These are phyloP conservation scores for Cyberlindnera japonica DNA, from an alignment of 805 yeast genomes.

Conservation along the genomic window DNA sequence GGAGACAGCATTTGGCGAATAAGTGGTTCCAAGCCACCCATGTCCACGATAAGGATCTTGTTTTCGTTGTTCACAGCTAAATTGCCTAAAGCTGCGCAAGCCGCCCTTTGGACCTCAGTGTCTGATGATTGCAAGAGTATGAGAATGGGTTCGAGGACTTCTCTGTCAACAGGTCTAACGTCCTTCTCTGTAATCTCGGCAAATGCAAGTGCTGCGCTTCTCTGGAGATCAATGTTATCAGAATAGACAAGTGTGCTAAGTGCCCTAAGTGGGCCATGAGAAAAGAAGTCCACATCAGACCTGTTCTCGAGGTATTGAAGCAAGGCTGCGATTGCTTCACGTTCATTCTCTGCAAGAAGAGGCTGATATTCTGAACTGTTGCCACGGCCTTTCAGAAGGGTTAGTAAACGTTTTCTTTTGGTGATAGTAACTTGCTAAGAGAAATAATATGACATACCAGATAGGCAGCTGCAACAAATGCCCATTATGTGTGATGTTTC, in stretches of 20 bases:
- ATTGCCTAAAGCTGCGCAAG: conserved; percentile 98
- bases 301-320: conserved; percentile 86
- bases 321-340: conserved; percentile 91
- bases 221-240: conserved; percentile 89
- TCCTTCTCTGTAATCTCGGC: conserved; percentile 98
- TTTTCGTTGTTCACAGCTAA: conserved; percentile 95
- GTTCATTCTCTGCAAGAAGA: conserved; percentile 87
- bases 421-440: conserved; percentile 9
- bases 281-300: conserved; percentile 86
- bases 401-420: too few relatives aligned
- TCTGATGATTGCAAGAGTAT: conserved; percentile 83
- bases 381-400: conserved; percentile 9
- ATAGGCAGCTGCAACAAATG: conserved; percentile 23
- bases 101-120: conserved; percentile 95
- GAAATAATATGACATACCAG: conserved; percentile 10
- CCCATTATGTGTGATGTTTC: conserved; percentile 13
- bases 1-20: conserved; percentile 97
- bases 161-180: conserved; percentile 84
- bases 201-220: conserved; percentile 97
- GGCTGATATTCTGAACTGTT: conserved; percentile 54
- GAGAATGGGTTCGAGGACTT: conserved; percentile 89
- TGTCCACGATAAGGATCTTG: conserved; percentile 88
- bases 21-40: conserved; percentile 96
- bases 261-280: conserved; percentile 78
- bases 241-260: conserved; percentile 90